Evolutionary conservation across 164 flowering plant species (phyloP), one percentile per base, ranked within the genome.

Genomic region (Stephania japonica): DNA sequence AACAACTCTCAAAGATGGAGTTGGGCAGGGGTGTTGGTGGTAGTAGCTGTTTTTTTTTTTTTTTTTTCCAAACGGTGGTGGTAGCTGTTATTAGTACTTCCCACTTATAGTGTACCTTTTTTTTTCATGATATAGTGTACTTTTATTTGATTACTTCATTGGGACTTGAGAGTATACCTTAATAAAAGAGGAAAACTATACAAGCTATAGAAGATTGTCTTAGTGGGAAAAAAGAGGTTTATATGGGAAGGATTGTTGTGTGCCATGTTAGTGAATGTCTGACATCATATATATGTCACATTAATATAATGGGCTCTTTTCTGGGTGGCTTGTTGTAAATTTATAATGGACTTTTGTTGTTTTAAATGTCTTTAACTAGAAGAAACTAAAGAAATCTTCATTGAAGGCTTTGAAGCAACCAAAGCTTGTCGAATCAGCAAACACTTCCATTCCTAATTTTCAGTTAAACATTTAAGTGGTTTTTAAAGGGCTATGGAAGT

Each of bases 31-130:
- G 42, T 18, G 69, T n/a, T 67, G 62, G 65, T 74, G 44, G 68
- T 25, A 44, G 44, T 56, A 18, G 63, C 67, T 32, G 72, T 69
- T 68, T n/a, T n/a, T n/a, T n/a, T n/a, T n/a, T n/a, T n/a, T n/a
- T n/a, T n/a, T n/a, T n/a, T n/a, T n/a, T n/a, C n/a, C n/a, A n/a
- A n/a, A n/a, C n/a, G n/a, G n/a, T n/a, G 44, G 68, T 25, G 62
- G 44, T 56, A 18, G 63, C 67, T 32, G 72, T 69, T 68, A 73
- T 73, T 65, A 65, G 62, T 27, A 72, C 75, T 72, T 27, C 69
- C 75, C 75, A 72, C 75, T 65, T 56, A 70, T 19, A 2, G 38
- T 32, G 21, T 42, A 63, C 67, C 61, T 63, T 43, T 26, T 23
- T 64, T 43, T 63, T n/a, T n/a, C n/a, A n/a, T n/a, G n/a, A n/a